These are phyloP conservation scores for Aspergillus carbonarius DNA, from an alignment of 2,329 filamentous ascomycete species.

Conservation along the genomic window DNA sequence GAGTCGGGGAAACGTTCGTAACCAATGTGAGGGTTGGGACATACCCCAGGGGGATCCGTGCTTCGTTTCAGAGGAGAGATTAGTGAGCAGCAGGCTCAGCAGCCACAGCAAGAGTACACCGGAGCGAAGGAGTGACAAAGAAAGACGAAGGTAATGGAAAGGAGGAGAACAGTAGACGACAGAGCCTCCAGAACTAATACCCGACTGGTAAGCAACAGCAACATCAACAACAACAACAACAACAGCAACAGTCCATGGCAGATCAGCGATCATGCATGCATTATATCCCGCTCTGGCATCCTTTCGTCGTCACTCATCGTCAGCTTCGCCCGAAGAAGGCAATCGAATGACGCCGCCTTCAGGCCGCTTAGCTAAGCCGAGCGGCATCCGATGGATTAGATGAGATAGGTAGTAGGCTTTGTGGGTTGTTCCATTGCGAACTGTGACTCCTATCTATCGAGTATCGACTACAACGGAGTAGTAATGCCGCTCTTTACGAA, in stretches of 20 bases:
- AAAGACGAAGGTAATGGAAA: neutral
- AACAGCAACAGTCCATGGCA: neutral
- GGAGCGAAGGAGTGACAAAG: neutral
- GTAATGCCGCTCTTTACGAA: no score
- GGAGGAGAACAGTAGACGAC: neutral
- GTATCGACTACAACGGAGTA: no score
- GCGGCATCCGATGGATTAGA: no score
- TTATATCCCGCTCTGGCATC: neutral
- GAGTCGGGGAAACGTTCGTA: neutral
- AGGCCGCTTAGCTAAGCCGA: conserved; percentile 26
- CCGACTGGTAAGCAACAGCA: neutral
- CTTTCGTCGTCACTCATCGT: neutral
- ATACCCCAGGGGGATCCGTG: conserved; percentile 31
- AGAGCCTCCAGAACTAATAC: neutral
- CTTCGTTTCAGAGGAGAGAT: conserved; percentile 32
- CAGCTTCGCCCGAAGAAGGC: conserved; percentile 6
- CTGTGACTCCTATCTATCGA: neutral
- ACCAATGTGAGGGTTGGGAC: conserved; percentile 2
- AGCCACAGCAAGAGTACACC: neutral
- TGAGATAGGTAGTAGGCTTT: no score
- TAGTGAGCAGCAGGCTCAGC: neutral
- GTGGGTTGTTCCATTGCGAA: no score
- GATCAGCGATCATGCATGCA: neutral
- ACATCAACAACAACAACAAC: neutral
- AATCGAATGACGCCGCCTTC: conserved; percentile 19